Base-by-base conservation (phyloP, 2,329 filamentous ascomycete species). In the Talaromyces sp. region DNA sequence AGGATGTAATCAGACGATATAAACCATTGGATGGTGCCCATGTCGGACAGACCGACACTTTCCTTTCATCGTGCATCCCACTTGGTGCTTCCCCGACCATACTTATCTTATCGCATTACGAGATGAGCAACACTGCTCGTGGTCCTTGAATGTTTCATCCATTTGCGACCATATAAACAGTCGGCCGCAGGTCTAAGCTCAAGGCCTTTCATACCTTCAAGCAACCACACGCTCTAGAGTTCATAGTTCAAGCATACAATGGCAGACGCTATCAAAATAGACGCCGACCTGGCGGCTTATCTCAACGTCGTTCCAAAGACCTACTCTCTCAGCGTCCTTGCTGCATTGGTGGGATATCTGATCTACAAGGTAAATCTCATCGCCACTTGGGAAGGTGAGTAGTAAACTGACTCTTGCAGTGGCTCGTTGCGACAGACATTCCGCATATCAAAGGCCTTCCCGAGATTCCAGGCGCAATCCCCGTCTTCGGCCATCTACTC, bases 401-500 rank as follows among this genome's bases (percentile, higher is more conserved):
- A 34, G n/a, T 15, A 25, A 36, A 22, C 11, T 56, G 31, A 56
- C 31, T 36, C 29, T 25, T 6, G 2, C 53, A 56, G 53, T 56
- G 53, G 53, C 53, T 56, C 53, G 31, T 62, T 49, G 61, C 61
- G 38, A 87, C 85, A 5, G 84, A 87, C 64, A 80, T 80, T 0
- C 81, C 85, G 6, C 82, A 83, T 68, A 85, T 87, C 72, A 85
- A 85, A 71, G 81, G 81, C 13, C 75, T 87, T 1, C 84, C 85
- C 1, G 84, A 86, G 68, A 82, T 87, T 36, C 85, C 85, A 0
- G 85, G 85, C 1, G 73, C 74, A 5, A 67, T 86, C 2, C 85
- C 85, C 2, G 67, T 89, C 5, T 84, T 89, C 68, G 86, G 86
- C 7, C 88, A 86, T 70, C 77, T 89, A 4, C 70, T 86, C 1